Conservation (phyloP, 78 protist genomes). For the Tieghemostelium lacteum region DNA sequence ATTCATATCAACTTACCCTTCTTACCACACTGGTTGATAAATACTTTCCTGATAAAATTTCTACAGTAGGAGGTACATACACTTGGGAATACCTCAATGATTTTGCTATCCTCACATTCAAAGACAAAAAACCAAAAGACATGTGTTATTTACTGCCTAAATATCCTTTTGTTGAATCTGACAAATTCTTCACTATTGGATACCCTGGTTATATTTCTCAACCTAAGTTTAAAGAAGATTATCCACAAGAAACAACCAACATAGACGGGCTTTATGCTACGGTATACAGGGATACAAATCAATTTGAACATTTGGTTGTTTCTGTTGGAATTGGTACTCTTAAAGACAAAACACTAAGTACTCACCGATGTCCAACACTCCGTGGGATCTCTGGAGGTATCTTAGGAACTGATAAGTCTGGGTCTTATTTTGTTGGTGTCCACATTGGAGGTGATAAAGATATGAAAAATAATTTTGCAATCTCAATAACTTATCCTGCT, state of each 20-base stretch:
- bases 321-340: background rate
- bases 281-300: background rate
- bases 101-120: background rate
- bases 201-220: background rate
- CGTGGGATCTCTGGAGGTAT: background rate
- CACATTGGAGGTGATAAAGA: background rate
- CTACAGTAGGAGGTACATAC: background rate
- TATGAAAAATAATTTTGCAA: background rate
- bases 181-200: background rate
- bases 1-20: background rate
- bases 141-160: background rate
- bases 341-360: background rate
- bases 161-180: too few species aligned
- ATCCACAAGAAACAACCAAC: background rate
- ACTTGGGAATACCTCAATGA: background rate
- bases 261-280: background rate
- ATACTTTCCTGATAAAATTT: too few species aligned
- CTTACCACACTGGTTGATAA: background rate
- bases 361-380: background rate
- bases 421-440: background rate
- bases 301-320: background rate
- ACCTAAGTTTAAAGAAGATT: background rate
- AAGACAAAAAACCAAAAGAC: background rate
- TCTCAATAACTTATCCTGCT: background rate
- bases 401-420: background rate